phyloP scores from a whole-genome alignment of 768 basidiomycete genomes.

The Hemileccinum rubropunctum region DNA sequence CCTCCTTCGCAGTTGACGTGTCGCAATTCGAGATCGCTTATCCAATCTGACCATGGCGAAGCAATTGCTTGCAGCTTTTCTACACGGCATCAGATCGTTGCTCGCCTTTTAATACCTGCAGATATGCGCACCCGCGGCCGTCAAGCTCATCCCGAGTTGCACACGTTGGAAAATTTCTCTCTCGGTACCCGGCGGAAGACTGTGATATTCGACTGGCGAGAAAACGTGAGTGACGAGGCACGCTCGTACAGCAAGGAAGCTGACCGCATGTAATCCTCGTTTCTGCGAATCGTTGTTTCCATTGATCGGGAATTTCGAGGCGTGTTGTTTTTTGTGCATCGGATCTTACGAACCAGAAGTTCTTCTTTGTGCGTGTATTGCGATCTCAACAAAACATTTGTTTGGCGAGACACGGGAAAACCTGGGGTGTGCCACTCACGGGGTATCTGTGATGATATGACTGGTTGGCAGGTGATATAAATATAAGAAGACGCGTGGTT shows the following conservation, averaged over 20 bases:
- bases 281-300: constrained; percentile 48
- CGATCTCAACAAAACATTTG: constrained; percentile 42
- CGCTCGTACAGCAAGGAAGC: constrained; percentile 16
- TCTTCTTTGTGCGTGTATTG: constrained; percentile 55
- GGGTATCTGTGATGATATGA: constrained; percentile 42
- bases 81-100: constrained; percentile 22
- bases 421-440: constrained; percentile 36
- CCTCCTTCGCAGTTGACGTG: constrained; percentile 61
- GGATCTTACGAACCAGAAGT: constrained; percentile 59
- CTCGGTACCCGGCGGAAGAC: constrained; percentile 53
- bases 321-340: constrained; percentile 42
- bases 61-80: constrained; percentile 81
- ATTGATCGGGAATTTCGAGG: constrained; percentile 50
- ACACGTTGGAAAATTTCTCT: constrained; percentile 83
- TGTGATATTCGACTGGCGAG: constrained; percentile 62
- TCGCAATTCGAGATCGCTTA: constrained; percentile 52
- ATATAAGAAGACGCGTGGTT: not conserved
- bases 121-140: constrained; percentile 55
- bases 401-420: constrained; percentile 10
- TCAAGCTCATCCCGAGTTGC: constrained; percentile 74
- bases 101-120: not conserved
- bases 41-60: constrained; percentile 69
- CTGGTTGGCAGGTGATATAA: constrained; percentile 5
- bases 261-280: constrained; percentile 70
- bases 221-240: not conserved